phyloP scores from a whole-genome alignment of 2,329 filamentous ascomycete genomes.

The Aspergillus floridensis region DNA sequence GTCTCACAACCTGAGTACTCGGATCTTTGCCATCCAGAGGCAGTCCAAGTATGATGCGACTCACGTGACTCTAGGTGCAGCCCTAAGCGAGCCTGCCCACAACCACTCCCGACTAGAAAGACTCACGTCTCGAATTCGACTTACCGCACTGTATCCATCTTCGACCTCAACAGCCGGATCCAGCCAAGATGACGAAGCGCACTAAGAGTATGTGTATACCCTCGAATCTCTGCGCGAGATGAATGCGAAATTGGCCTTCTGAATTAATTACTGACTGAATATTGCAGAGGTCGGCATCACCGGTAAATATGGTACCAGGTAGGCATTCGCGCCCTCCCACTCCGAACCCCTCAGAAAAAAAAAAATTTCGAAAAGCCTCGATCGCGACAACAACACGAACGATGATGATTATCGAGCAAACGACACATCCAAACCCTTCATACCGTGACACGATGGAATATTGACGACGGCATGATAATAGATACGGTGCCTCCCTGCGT shows the following conservation, averaged over 20 bases:
- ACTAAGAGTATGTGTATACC: conserved; percentile 65
- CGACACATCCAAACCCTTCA: conserved; percentile 20
- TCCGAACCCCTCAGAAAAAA: conserved; percentile 16
- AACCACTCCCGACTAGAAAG: conserved; percentile 34
- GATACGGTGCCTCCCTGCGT: conserved; percentile 98
- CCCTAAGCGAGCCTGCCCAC: conserved; percentile 43
- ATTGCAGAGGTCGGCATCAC: conserved; percentile 84
- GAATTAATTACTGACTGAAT: conserved; percentile 27
- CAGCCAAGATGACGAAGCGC: conserved; percentile 84
- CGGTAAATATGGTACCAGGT: conserved; percentile 98
- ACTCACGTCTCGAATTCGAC: conserved; percentile 31
- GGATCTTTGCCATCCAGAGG: background rate
- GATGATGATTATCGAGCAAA: conserved; percentile 16
- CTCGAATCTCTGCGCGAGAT: background rate
- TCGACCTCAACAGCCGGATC: conserved; percentile 37
- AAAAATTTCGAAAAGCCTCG: conserved; percentile 9
- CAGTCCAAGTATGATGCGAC: background rate
- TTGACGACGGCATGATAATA: conserved; percentile 40
- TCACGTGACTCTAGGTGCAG: conserved; percentile 35
- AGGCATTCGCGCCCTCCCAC: conserved; percentile 47
- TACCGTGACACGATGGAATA: conserved; percentile 8
- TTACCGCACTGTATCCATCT: conserved; percentile 37
- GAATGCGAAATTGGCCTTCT: background rate
- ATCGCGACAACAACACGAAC: conserved; percentile 10
- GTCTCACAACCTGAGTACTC: too few species aligned